phyloP scores from a whole-genome alignment of 164 flowering plant genomes.

The Nymphaea thermarum region DNA sequence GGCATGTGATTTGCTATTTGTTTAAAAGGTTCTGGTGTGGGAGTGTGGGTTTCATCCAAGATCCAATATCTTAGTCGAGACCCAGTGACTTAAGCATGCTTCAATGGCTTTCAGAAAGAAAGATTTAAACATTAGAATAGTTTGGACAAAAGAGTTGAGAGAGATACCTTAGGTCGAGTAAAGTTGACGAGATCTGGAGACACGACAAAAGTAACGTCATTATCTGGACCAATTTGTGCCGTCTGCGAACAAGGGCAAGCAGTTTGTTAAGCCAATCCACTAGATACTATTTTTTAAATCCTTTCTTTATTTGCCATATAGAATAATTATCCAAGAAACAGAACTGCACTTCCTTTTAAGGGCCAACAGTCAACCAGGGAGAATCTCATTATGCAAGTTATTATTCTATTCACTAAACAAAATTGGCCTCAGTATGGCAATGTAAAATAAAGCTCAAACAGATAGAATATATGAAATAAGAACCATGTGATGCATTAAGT shows the following conservation, averaged over 20 bases:
- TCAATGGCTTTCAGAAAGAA: neutral
- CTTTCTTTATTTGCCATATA: too few relatives aligned
- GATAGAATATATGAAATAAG: too few relatives aligned
- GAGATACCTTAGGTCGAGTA: constrained; percentile 7
- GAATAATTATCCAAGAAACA: neutral
- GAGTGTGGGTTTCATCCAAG: too few relatives aligned
- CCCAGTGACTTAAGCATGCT: neutral
- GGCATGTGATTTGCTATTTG: too few relatives aligned
- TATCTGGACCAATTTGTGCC: constrained; percentile 3
- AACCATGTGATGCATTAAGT: too few relatives aligned
- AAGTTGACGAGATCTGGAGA: constrained; percentile 9
- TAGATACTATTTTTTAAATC: neutral
- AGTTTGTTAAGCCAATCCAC: neutral
- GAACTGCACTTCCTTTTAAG: neutral
- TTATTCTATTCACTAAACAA: neutral
- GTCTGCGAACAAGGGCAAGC: constrained; percentile 4
- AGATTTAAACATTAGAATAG: too few relatives aligned
- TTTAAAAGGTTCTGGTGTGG: too few relatives aligned
- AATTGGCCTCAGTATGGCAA: neutral
- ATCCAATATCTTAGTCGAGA: too few relatives aligned
- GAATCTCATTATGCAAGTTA: neutral
- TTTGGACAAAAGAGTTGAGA: neutral
- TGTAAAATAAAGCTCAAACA: neutral
- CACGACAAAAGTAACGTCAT: constrained; percentile 5
- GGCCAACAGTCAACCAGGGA: neutral